Percentiles rank a stretch among this genome's conserved stretches.
Evolutionary conservation across 768 basidiomycete genomes (phyloP).

Genomic region (Pleurotus platypus): DNA sequence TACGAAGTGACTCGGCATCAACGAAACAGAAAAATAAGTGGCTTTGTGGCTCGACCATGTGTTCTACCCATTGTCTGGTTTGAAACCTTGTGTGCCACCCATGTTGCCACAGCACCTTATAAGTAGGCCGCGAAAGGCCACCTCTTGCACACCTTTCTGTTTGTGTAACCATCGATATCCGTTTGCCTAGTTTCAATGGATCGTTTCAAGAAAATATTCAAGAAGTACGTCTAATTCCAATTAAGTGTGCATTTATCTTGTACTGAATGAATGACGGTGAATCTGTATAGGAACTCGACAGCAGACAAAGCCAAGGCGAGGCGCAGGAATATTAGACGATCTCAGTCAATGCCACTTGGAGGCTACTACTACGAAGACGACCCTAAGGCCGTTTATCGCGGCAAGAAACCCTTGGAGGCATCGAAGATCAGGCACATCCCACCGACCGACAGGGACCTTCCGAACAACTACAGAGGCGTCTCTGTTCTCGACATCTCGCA

Average conservation of each 20-base stretch:
- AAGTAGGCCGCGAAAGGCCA: too few species aligned
- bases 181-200: not conserved
- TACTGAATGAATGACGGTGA: not conserved
- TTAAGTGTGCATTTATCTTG: not conserved
- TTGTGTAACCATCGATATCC: too few species aligned
- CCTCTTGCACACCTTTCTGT: too few species aligned
- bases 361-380: not conserved
- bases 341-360: slow-evolving; percentile 3
- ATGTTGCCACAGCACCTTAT: too few species aligned
- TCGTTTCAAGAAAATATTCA: slow-evolving; percentile 5
- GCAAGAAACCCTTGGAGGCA: not conserved
- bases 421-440: not conserved
- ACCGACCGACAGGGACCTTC: not conserved
- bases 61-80: too few species aligned
- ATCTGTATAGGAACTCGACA: not conserved
- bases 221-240: not conserved
- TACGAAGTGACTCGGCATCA: too few species aligned
- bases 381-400: slow-evolving; percentile 4
- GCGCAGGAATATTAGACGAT: not conserved
- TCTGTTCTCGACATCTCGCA: slow-evolving; percentile 2
- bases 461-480: not conserved
- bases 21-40: too few species aligned
- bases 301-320: not conserved
- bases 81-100: too few species aligned
- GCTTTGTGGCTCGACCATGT: too few species aligned